Evolutionary conservation across 441 rosid genomes (phyloP).

Genomic region (Populus trichocarpa): DNA sequence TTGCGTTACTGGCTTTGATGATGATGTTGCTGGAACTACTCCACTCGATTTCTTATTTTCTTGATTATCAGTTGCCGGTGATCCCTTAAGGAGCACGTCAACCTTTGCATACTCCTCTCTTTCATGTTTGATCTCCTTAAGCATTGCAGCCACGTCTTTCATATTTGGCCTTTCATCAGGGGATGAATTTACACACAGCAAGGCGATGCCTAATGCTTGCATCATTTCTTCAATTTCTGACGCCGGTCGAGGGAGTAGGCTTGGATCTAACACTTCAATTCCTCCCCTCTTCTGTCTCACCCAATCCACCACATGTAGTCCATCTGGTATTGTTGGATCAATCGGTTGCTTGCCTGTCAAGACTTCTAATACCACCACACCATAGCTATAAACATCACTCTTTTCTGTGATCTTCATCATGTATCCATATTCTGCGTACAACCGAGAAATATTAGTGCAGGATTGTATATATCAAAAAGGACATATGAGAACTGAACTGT

Average conservation of each 20-base stretch:
- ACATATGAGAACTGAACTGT: background rate
- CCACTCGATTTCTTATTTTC: constrained; percentile 23
- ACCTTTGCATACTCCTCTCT: constrained; percentile 82
- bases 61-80: constrained; percentile 41
- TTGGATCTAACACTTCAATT: constrained; percentile 62
- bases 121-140: constrained; percentile 81
- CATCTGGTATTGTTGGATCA: constrained; percentile 95
- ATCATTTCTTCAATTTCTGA: constrained; percentile 78
- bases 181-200: constrained; percentile 65
- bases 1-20: constrained; percentile 39
- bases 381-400: constrained; percentile 94
- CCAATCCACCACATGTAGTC: constrained; percentile 86
- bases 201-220: constrained; percentile 79
- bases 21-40: constrained; percentile 39
- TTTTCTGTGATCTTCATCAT: constrained; percentile 98
- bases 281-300: constrained; percentile 65
- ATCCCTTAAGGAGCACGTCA: constrained; percentile 64
- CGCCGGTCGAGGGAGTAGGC: constrained; percentile 48
- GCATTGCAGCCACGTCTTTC: constrained; percentile 95
- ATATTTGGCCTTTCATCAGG: constrained; percentile 91
- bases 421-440: constrained; percentile 74
- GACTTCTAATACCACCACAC: constrained; percentile 81
- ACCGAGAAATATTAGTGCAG: constrained; percentile 5
- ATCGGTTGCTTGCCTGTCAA: constrained; percentile 92
- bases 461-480: background rate